Percentiles rank a stretch among this genome's conserved stretches.
Evolutionary conservation across 192 early-diverging fungal genomes (phyloP).

Genomic region (Podila epicladia): DNA sequence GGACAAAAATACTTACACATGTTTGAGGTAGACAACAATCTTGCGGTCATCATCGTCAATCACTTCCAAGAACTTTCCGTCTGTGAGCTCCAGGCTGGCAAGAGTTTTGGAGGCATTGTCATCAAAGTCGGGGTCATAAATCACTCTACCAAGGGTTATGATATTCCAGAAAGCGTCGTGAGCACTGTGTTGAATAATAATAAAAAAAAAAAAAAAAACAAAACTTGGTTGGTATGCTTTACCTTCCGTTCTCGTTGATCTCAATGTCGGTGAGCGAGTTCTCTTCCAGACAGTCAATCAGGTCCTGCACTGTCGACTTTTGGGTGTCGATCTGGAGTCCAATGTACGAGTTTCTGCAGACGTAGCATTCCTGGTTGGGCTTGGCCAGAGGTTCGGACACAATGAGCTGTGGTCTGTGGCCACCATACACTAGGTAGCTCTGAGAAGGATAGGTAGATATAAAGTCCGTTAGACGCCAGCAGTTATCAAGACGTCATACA

Average conservation of each 20-base stretch:
- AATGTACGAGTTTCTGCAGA: constrained; percentile 76
- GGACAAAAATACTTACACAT: constrained; percentile 21
- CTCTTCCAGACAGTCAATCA: constrained; percentile 64
- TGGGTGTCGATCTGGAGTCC: constrained; percentile 66
- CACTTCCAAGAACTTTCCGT: constrained; percentile 68
- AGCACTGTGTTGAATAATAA: background rate
- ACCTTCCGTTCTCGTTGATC: constrained; percentile 62
- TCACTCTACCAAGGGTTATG: constrained; percentile 57
- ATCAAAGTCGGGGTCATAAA: constrained; percentile 93
- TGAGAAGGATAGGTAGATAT: constrained; percentile 6
- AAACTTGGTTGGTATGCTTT: constrained; percentile 27
- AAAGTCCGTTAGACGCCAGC: background rate
- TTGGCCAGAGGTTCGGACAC: constrained; percentile 67
- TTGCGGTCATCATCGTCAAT: constrained; percentile 65
- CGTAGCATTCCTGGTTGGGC: constrained; percentile 81
- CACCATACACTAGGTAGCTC: constrained; percentile 70
- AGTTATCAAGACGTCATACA: too few relatives aligned
- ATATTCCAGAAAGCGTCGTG: background rate
- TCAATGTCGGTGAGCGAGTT: constrained; percentile 71
- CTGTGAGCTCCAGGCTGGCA: constrained; percentile 64
- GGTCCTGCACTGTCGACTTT: constrained; percentile 70
- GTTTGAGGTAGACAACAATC: constrained; percentile 37
- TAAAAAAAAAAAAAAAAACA: background rate
- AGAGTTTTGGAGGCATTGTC: constrained; percentile 76
- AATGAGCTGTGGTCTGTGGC: constrained; percentile 67